Evolutionary conservation across 352 stramenopile species (phyloP).

Genomic region (Phytopythium cucurbitacearum): DNA sequence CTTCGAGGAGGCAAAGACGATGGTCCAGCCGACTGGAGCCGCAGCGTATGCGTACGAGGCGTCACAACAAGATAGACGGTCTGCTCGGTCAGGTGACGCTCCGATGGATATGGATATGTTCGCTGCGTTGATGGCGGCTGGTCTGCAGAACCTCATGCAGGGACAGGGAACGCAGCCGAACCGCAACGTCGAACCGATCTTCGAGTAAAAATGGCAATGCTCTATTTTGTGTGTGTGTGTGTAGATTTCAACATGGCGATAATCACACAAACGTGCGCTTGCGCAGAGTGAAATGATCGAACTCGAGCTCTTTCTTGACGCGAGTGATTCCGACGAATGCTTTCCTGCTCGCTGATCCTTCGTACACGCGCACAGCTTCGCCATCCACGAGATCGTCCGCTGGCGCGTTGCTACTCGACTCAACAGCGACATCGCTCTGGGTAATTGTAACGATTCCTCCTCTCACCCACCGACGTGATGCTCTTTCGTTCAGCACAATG

Average conservation of each 20-base stretch:
- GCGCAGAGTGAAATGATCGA: constrained; percentile 41
- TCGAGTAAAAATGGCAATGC: constrained; percentile 19
- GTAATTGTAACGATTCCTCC: constrained; percentile 35
- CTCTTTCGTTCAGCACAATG: constrained; percentile 21
- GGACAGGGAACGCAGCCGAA: constrained; percentile 28
- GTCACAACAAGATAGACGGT: constrained; percentile 22
- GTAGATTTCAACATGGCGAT: constrained; percentile 2
- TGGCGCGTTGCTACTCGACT: neutral
- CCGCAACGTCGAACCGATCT: constrained; percentile 16
- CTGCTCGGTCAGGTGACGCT: constrained; percentile 15
- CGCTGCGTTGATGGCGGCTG: constrained; percentile 74
- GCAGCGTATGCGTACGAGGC: constrained; percentile 81
- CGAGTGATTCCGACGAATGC: constrained; percentile 56
- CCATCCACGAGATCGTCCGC: constrained; percentile 17
- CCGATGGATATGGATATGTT: constrained; percentile 84
- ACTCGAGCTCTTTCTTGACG: constrained; percentile 26
- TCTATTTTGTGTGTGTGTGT: constrained; percentile 5
- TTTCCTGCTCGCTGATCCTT: neutral
- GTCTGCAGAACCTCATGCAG: constrained; percentile 83
- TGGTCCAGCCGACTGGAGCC: constrained; percentile 81
- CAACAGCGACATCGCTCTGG: constrained; percentile 21
- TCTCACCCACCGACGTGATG: constrained; percentile 40
- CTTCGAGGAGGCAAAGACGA: constrained; percentile 82
- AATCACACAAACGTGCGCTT: constrained; percentile 64
- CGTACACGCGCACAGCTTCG: constrained; percentile 55